Conservation (phyloP, 768 basidiomycete species). For the Mycena epipterygia region DNA sequence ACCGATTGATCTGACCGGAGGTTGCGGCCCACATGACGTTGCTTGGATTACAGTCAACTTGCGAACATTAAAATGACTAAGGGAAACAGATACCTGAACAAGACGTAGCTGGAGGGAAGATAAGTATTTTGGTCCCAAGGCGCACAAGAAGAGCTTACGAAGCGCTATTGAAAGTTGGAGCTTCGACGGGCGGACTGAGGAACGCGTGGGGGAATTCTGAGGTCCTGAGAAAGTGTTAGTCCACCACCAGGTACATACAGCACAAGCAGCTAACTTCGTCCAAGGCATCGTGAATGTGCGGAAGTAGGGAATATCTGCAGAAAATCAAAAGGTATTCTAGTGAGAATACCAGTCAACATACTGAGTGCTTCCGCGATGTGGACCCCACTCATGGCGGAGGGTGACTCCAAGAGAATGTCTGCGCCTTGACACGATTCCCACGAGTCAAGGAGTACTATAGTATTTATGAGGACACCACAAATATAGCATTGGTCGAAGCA, state of each 20-base stretch:
- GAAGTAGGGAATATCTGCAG: conserved; percentile 74
- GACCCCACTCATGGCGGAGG: conserved; percentile 78
- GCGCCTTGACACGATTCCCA: conserved; percentile 76
- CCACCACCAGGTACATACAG: conserved; percentile 63
- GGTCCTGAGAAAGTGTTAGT: conserved; percentile 70
- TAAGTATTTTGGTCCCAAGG: background rate
- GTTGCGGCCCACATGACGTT: conserved; percentile 79
- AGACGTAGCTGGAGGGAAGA: conserved; percentile 58
- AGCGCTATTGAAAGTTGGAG: conserved; percentile 72
- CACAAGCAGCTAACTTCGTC: conserved; percentile 15
- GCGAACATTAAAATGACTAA: background rate
- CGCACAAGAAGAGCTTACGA: conserved; percentile 53
- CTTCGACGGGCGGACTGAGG: conserved; percentile 72
- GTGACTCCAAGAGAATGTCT: conserved; percentile 75
- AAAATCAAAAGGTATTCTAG: background rate
- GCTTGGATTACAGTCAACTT: conserved; percentile 38
- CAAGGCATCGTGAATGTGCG: conserved; percentile 61
- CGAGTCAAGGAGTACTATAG: conserved; percentile 67
- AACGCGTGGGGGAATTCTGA: conserved; percentile 76
- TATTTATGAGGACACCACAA: background rate
- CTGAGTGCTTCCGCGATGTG: conserved; percentile 79
- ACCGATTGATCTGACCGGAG: conserved; percentile 74
- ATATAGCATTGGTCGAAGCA: background rate
- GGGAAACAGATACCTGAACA: conserved; percentile 64
- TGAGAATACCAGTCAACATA: conserved; percentile 42